phyloP scores from a whole-genome alignment of 306 rosid species.

The Malus orientalis region DNA sequence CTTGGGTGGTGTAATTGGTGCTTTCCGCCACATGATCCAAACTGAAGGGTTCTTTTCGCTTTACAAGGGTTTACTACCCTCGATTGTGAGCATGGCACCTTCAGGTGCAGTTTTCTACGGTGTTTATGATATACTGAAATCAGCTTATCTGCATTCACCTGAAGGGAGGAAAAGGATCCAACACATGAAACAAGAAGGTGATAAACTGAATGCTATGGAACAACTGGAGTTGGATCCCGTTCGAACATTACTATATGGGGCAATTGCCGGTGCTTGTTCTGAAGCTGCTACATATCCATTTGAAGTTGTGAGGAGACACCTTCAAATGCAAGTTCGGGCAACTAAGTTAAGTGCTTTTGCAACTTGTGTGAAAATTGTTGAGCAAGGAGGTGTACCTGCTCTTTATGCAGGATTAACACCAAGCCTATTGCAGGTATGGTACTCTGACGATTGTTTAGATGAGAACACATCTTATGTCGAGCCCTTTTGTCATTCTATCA shows the following conservation, averaged over 20 bases:
- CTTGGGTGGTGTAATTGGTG: constrained; percentile 84
- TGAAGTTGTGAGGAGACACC: constrained; percentile 92
- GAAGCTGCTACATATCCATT: constrained; percentile 97
- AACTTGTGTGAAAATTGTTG: constrained; percentile 68
- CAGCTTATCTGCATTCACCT: constrained; percentile 80
- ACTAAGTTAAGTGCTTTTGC: constrained; percentile 60
- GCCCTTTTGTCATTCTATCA: neutral
- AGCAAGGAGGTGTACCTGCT: constrained; percentile 79
- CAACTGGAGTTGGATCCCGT: constrained; percentile 85
- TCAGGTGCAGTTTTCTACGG: constrained; percentile 95
- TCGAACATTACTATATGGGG: constrained; percentile 75
- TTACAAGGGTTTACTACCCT: constrained; percentile 91
- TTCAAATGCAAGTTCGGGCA: constrained; percentile 84
- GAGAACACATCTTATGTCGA: neutral
- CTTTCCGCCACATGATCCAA: constrained; percentile 72
- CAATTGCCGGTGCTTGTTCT: constrained; percentile 86
- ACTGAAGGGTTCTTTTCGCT: constrained; percentile 93
- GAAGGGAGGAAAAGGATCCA: constrained; percentile 74
- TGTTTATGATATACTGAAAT: constrained; percentile 80
- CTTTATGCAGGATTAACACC: constrained; percentile 91
- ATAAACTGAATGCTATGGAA: constrained; percentile 73
- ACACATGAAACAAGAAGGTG: constrained; percentile 51
- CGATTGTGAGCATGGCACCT: constrained; percentile 94
- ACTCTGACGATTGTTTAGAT: neutral
- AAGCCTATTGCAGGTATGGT: constrained; percentile 69